Evolutionary conservation across 2,329 filamentous ascomycete genomes (phyloP), one percentile per base, ranked within the genome.

Genomic region (Colletotrichum godetiae): DNA sequence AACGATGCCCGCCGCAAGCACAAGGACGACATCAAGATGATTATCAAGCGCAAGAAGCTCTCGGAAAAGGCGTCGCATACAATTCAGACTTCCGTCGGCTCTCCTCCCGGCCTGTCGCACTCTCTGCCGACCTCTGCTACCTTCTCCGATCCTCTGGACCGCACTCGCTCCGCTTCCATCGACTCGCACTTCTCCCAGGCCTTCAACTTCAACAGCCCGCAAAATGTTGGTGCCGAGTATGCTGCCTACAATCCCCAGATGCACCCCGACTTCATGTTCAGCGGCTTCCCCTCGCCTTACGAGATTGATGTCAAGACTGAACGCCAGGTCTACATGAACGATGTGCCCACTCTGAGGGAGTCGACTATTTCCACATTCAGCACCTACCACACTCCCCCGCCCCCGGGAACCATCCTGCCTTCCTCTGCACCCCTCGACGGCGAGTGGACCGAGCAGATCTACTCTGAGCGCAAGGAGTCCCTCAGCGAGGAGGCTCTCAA

Each of bases 261-360:
- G 84, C 93, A 89, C 76, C 84, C 87, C 13, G 89, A 93, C 81
- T 83, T 90, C 79, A 87, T 89, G 83, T 88, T 88, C 73, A 82
- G 82, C 75, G 85, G 89, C 76, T 93, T 89, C 75, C 76, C 76
- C 81, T 90, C 93, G 24, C 95, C 95, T 0, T 98, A 97, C 81
- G 96, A 98, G 83, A 92, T 98, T 74, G 96, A 98, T 82, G 93
- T 98, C 86, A 97, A 96, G 88, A 98, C 95, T 1, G 96, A 98
- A 85, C 90, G 94, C 76, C 95, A 98, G 78, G 95, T 97, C 87
- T 98, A 94, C 82, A 92, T 98, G 83, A 95, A 98, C 79, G 94
- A 98, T 80, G 89, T 98, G 68, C 95, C 94, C 5, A 93, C 95
- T 15, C 88, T 96, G 73, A 89, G 92, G 76, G 95, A 98, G 83